These are phyloP conservation scores for Fusarium sororula DNA, from an alignment of 2,329 filamentous ascomycete species.

Conservation along the genomic window DNA sequence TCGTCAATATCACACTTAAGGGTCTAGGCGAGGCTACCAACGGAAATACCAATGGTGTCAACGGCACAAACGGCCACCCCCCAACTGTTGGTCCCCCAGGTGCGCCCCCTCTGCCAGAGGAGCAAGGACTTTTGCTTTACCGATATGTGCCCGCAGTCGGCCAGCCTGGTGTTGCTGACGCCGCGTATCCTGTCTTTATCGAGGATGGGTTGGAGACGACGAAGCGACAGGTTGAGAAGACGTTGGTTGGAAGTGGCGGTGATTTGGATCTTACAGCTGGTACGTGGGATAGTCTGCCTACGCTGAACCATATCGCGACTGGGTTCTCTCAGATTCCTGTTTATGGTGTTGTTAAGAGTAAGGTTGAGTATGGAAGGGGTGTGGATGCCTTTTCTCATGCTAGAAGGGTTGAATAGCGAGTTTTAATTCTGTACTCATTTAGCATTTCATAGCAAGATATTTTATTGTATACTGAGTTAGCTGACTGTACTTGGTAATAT, in stretches of 20 bases:
- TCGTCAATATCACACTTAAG: conserved; percentile 7
- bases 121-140: conserved; percentile 3
- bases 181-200: conserved; percentile 2
- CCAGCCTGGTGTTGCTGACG: not conserved
- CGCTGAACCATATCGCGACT: conserved; percentile 26
- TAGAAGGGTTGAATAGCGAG: conserved; percentile 11
- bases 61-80: not conserved
- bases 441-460: not conserved
- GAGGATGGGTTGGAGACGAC: not conserved
- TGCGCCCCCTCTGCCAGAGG: conserved; percentile 18
- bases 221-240: conserved; percentile 8
- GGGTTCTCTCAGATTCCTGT: conserved; percentile 28
- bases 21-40: not conserved
- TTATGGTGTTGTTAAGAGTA: conserved; percentile 20
- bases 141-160: conserved; percentile 15
- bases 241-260: not conserved
- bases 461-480: not conserved
- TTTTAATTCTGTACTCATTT: not conserved
- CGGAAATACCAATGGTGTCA: not conserved
- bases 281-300: conserved; percentile 24
- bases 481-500: not conserved
- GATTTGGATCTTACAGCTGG: not conserved
- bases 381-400: conserved; percentile 23
- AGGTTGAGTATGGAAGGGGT: conserved; percentile 14
- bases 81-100: not conserved